Conservation (phyloP, 139 green algal genomes). For the Chlorella sp. region DNA sequence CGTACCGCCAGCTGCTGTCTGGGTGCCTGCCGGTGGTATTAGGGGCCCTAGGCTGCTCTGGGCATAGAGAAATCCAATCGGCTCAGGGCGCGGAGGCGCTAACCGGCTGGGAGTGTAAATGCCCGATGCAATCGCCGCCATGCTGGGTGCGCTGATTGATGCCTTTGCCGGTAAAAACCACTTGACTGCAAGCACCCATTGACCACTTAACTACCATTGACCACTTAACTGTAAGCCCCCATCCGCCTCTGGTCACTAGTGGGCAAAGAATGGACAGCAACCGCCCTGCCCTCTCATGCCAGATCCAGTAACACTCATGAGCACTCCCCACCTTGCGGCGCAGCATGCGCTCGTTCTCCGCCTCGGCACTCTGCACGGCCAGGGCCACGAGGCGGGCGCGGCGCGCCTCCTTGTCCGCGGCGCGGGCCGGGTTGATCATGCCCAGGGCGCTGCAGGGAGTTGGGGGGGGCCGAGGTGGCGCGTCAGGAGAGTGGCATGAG, state of each 20-base stretch:
- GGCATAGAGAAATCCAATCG: conserved; percentile 30
- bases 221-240: too few relatives aligned
- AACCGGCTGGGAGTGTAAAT: conserved; percentile 28
- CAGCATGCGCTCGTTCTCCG: conserved; percentile 84
- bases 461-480: too few relatives aligned
- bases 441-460: conserved; percentile 48
- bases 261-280: neutral
- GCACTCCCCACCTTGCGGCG: conserved; percentile 69
- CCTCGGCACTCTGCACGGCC: conserved; percentile 56
- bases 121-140: neutral
- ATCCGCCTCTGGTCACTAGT: too few relatives aligned
- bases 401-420: conserved; percentile 38
- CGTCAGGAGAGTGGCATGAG: too few relatives aligned
- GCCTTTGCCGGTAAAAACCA: too few relatives aligned
- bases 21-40: conserved; percentile 14
- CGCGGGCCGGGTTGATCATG: conserved; percentile 57
- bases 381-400: conserved; percentile 44
- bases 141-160: neutral
- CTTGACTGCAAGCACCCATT: too few relatives aligned
- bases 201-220: too few relatives aligned
- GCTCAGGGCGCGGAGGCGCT: conserved; percentile 25
- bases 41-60: conserved; percentile 27
- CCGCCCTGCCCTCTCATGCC: neutral
- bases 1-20: conserved; percentile 20
- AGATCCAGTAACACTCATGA: neutral